Conservation (phyloP, 768 basidiomycete species). For the Lactarius deliciosus region DNA sequence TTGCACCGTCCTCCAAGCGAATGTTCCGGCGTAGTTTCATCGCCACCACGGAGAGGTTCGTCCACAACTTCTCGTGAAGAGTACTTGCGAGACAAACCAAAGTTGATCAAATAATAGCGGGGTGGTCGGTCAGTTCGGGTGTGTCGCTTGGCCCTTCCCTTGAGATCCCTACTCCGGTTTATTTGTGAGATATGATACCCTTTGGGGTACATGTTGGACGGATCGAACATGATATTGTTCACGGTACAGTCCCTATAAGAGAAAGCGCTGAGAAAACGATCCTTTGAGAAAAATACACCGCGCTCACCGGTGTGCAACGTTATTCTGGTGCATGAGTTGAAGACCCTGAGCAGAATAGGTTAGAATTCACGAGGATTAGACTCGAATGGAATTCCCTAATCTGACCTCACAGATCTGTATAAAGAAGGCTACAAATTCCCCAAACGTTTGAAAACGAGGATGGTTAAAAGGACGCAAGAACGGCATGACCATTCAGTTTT, state of each 20-base stretch:
- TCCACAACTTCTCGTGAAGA: slow-evolving; percentile 22
- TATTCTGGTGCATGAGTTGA: slow-evolving; percentile 14
- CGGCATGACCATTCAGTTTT: slow-evolving; percentile 29
- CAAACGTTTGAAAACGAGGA: slow-evolving; percentile 28
- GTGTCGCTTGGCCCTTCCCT: slow-evolving; percentile 20
- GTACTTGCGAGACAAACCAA: slow-evolving; percentile 32
- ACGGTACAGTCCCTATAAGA: slow-evolving; percentile 12
- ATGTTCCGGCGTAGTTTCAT: slow-evolving; percentile 34
- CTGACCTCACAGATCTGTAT: slow-evolving; percentile 22
- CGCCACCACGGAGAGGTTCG: slow-evolving; percentile 31
- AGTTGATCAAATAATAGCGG: slow-evolving; percentile 36
- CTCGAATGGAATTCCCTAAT: too few species aligned
- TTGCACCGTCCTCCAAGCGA: slow-evolving; percentile 15
- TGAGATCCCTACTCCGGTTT: slow-evolving; percentile 9
- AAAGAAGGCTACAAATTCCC: slow-evolving; percentile 30
- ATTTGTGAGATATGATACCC: slow-evolving; percentile 15
- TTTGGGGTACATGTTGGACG: slow-evolving; percentile 16
- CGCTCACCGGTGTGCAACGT: slow-evolving; percentile 20
- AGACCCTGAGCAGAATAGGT: slow-evolving; percentile 13
- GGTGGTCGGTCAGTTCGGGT: slow-evolving; percentile 33
- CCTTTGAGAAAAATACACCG: not conserved
- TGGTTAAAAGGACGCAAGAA: slow-evolving; percentile 26
- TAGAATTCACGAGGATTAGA: not conserved
- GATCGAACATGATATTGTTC: slow-evolving; percentile 26
- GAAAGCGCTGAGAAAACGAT: not conserved